Evolutionary conservation across 2,329 filamentous ascomycete genomes (phyloP).

Genomic region (Aspergillus sp.): DNA sequence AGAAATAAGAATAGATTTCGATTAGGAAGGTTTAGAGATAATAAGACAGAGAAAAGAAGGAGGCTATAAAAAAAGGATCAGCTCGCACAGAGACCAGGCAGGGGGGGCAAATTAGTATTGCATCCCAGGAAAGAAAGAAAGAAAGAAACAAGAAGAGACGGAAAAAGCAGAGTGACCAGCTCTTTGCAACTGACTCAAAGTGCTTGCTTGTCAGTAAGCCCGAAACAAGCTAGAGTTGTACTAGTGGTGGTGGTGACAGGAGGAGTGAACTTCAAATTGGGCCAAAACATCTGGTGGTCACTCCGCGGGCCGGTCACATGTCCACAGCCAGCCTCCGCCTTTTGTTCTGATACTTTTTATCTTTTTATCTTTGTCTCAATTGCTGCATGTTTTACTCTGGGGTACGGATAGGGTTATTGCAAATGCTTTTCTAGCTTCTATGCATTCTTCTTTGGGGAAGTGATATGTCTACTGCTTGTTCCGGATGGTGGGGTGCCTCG

Average conservation of each 20-base stretch:
- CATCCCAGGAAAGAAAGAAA: constrained; percentile 1
- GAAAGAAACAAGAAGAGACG: constrained; percentile 2
- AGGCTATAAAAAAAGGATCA: background rate
- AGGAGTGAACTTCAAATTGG: background rate
- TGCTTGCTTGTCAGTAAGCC: too few species aligned
- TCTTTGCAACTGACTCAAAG: background rate
- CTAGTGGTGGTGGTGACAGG: background rate
- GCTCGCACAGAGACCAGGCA: background rate
- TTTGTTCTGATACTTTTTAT: background rate
- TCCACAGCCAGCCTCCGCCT: background rate
- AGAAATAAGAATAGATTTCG: too few species aligned
- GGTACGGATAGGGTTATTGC: too few species aligned
- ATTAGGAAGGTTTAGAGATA: background rate
- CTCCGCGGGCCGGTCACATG: constrained; percentile 1
- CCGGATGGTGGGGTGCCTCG: too few species aligned
- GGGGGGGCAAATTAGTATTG: background rate
- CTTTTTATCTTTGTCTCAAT: too few species aligned
- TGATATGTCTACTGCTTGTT: too few species aligned
- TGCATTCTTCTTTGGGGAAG: too few species aligned
- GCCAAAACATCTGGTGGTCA: background rate
- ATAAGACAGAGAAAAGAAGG: background rate
- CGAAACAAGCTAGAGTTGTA: background rate
- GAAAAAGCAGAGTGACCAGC: background rate
- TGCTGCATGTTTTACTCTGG: too few species aligned
- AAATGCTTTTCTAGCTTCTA: too few species aligned